Percentiles rank a stretch among this genome's conserved stretches.
Conservation (phyloP, 2,329 filamentous ascomycete genomes). For the Ophiostoma piceae region DNA sequence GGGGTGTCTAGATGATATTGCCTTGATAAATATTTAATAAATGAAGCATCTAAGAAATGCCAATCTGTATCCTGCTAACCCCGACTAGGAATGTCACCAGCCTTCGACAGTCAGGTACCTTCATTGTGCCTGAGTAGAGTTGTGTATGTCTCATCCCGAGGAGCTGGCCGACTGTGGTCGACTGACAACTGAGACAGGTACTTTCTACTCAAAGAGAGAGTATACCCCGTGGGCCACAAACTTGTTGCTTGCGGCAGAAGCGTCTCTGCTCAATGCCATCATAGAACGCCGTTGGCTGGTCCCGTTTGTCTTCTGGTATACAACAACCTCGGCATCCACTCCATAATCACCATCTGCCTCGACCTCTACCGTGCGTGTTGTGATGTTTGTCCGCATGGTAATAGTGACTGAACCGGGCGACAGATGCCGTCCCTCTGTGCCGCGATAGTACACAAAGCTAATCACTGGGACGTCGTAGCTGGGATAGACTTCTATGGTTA, state of each 20-base stretch:
- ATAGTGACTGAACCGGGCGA: background rate
- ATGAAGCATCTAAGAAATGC: too few relatives aligned
- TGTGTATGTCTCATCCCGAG: background rate
- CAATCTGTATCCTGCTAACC: too few relatives aligned
- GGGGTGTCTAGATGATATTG: background rate
- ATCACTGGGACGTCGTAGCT: conserved; percentile 28
- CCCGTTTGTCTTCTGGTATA: background rate
- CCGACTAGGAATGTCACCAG: too few relatives aligned
- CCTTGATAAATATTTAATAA: background rate
- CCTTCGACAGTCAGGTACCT: too few relatives aligned
- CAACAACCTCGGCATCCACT: background rate
- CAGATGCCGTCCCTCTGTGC: background rate
- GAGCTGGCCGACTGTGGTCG: background rate
- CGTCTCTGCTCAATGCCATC: background rate
- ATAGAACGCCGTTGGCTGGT: background rate
- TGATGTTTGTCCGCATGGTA: background rate
- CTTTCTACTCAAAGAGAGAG: background rate
- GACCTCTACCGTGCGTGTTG: background rate
- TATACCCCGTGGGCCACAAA: background rate
- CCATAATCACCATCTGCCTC: background rate
- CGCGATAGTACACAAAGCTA: conserved; percentile 10
- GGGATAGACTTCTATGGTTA: conserved; percentile 34
- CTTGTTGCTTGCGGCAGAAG: background rate
- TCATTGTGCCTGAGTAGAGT: too few relatives aligned
- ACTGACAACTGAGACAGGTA: background rate